Percentiles rank a stretch among this genome's conserved stretches.
phyloP scores from a whole-genome alignment of 2,329 filamentous ascomycete genomes.

The Aureobasidium vineae region DNA sequence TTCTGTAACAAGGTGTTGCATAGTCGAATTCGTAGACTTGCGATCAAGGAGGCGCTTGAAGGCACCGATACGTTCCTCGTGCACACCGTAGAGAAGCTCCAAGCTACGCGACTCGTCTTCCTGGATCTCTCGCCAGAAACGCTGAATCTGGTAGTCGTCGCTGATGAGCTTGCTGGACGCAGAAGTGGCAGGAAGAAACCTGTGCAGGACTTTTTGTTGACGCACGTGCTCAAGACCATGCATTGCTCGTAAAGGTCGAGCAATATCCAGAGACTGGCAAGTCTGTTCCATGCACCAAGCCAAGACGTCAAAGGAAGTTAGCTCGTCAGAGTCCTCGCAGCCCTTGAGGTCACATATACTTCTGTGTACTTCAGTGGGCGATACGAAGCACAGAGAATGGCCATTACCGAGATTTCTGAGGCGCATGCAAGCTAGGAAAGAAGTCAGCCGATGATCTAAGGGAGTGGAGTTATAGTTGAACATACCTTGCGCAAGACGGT shows the following conservation, averaged over 20 bases:
- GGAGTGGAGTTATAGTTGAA: not conserved
- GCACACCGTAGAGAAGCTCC: constrained; percentile 49
- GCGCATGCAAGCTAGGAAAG: constrained; percentile 60
- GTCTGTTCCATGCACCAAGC: constrained; percentile 61
- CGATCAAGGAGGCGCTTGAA: not conserved
- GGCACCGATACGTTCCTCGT: constrained; percentile 11
- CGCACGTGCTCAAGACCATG: constrained; percentile 56
- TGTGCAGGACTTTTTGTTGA: constrained; percentile 44
- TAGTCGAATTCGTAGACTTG: not conserved
- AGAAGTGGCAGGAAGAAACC: constrained; percentile 18
- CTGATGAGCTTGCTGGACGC: constrained; percentile 31
- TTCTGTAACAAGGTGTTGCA: constrained; percentile 26
- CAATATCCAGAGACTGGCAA: constrained; percentile 49
- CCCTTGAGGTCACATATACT: constrained; percentile 48
- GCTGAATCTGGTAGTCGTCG: constrained; percentile 32
- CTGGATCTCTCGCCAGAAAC: constrained; percentile 40
- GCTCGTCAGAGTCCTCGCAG: constrained; percentile 26
- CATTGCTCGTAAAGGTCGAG: constrained; percentile 59
- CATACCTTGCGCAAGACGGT: constrained; percentile 60
- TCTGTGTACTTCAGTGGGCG: constrained; percentile 57
- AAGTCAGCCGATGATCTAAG: not conserved
- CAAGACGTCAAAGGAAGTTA: constrained; percentile 57
- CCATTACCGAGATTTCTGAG: constrained; percentile 66
- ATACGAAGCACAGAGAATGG: constrained; percentile 62
- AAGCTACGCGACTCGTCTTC: constrained; percentile 57